These are phyloP conservation scores for Gnaphalium uliginosum DNA, from an alignment of 129 eudicot genomes.

Conservation along the genomic window DNA sequence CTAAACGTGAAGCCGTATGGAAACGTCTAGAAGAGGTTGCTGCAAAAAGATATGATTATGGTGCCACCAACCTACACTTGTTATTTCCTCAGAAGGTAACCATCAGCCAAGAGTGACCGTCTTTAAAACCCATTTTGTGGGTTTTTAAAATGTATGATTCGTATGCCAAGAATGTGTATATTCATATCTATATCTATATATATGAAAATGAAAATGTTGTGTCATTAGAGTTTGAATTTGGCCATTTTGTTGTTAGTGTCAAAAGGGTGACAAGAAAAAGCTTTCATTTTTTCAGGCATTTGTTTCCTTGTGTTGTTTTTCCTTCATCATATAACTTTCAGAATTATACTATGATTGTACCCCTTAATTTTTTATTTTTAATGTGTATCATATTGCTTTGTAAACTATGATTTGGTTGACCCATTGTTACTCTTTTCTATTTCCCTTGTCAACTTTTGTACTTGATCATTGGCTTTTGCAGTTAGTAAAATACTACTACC, in stretches of 20 bases:
- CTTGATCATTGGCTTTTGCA: background rate
- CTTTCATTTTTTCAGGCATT: conserved; percentile 20
- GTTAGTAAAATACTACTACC: background rate
- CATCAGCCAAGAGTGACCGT: conserved; percentile 29
- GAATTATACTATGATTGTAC: conserved; percentile 23
- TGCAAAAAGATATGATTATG: conserved; percentile 39
- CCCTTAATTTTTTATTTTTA: conserved; percentile 18
- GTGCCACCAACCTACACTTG: conserved; percentile 40
- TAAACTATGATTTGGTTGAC: background rate
- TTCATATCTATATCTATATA: conserved; percentile 31
- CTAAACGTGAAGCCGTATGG: conserved; percentile 63
- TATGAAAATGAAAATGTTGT: conserved; percentile 33
- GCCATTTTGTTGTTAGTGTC: conserved; percentile 39
- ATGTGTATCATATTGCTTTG: background rate
- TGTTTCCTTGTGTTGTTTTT: conserved; percentile 22
- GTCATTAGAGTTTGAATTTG: conserved; percentile 28
- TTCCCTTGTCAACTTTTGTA: background rate
- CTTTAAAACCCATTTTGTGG: background rate
- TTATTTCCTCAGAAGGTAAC: conserved; percentile 36
- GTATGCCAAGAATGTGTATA: conserved; percentile 41
- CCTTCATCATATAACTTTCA: conserved; percentile 16
- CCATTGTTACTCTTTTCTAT: background rate
- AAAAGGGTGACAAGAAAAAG: conserved; percentile 31
- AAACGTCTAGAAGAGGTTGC: conserved; percentile 73
- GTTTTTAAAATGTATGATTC: conserved; percentile 8